A percentile compares a stretch with the other conserved stretches of the same genome.
phyloP scores from a whole-genome alignment of 345 rosid genomes.

The Gossypium anomalum region DNA sequence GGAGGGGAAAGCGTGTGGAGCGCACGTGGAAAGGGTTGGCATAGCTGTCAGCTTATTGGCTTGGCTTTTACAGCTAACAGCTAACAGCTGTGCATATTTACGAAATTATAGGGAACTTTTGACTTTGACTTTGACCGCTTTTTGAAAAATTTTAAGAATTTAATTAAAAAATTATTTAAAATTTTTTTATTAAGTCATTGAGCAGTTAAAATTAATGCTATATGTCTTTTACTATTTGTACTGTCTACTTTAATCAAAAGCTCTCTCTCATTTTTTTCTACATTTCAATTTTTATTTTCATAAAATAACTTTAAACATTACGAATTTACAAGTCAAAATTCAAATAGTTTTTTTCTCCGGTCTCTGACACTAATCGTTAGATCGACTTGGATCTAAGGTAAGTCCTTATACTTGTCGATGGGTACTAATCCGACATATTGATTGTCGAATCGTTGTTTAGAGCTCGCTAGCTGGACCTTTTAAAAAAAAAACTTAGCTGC shows the following conservation, averaged over 20 bases:
- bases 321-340: accelerated
- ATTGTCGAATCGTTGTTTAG: too few relatives aligned
- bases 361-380: too few relatives aligned
- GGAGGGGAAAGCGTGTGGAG: conserved; percentile 7
- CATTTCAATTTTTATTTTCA: not conserved
- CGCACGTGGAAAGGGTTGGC: conserved; percentile 14
- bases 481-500: too few relatives aligned
- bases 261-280: not conserved
- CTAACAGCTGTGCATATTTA: not conserved
- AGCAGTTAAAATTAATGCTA: too few relatives aligned
- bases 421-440: too few relatives aligned
- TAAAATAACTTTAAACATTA: accelerated
- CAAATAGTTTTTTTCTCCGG: accelerated
- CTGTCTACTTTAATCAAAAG: accelerated
- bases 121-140: conserved; percentile 10
- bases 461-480: too few relatives aligned
- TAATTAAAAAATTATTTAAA: too few relatives aligned
- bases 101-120: not conserved
- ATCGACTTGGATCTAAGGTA: too few relatives aligned
- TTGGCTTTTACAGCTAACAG: conserved; percentile 19
- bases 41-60: conserved; percentile 11
- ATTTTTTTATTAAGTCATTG: too few relatives aligned
- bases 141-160: not conserved
- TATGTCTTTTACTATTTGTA: accelerated
- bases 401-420: too few relatives aligned